Percentiles rank a stretch among this genome's conserved stretches.
Evolutionary conservation across 495 filamentous ascomycete genomes (phyloP).

Genomic region (Penicillium pancosmium): DNA sequence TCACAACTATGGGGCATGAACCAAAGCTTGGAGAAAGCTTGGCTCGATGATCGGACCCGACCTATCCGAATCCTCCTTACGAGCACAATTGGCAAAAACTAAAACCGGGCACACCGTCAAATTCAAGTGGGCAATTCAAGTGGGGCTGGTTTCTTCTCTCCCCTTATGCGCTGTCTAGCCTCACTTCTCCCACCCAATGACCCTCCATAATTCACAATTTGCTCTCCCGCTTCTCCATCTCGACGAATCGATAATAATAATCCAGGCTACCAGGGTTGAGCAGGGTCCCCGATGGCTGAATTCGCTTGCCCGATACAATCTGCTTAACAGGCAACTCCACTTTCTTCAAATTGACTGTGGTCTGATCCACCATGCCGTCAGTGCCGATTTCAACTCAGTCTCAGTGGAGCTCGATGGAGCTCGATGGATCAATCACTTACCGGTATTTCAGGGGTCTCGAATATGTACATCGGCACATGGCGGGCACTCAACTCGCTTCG

Average conservation of each 20-base stretch:
- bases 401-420: conserved; percentile 8
- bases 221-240: conserved; percentile 61
- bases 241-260: conserved; percentile 80
- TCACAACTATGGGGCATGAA: no score
- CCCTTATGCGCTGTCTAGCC: not conserved
- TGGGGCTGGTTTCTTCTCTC: conserved; percentile 17
- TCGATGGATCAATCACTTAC: conserved; percentile 47
- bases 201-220: conserved; percentile 20
- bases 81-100: no score
- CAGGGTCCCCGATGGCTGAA: conserved; percentile 77
- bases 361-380: conserved; percentile 43
- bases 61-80: not conserved
- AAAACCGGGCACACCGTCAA: not conserved
- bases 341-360: conserved; percentile 83
- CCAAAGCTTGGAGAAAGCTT: conserved; percentile 34
- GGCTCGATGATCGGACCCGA: conserved; percentile 15
- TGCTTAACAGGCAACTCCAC: conserved; percentile 85
- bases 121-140: not conserved
- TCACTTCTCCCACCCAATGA: not conserved
- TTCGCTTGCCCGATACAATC: conserved; percentile 72
- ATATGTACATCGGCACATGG: conserved; percentile 78
- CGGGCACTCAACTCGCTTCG: conserved; percentile 63
- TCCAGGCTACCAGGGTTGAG: conserved; percentile 74
- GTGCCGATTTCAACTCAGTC: conserved; percentile 9
- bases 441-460: conserved; percentile 79